Base-by-base conservation (phyloP, 2,329 filamentous ascomycete species). In the Aspergillus sergii region DNA sequence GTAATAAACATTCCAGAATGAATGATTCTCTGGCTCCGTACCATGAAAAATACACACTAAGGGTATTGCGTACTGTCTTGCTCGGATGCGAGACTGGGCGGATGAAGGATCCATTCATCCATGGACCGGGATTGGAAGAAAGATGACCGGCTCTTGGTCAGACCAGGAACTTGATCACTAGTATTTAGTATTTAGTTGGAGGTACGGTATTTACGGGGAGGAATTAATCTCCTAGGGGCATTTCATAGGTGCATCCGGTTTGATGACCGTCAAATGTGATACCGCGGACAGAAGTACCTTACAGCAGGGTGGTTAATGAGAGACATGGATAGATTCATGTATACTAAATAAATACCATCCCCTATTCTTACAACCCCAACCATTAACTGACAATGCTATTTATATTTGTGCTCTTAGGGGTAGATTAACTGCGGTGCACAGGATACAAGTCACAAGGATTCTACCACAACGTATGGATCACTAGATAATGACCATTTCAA, bases 61-160 rank as follows among this genome's bases (percentile, higher is more conserved):
- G 8, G 30, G 36, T 28, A 58, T 16, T 16, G 28, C 16, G 21
- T 46, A 21, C 11, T 11, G 14, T 39, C 19, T 26, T 28, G 26
- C 36, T 60, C 50, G 41, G 57, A 63, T 63, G 51, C 50, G 57
- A 63, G 58, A 54, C 58, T 21, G 51, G 34, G 36, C 51, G 53
- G 61, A 63, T 51, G 57, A 56, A 41, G 60, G 55, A 58, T 21
- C 60, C 56, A 50, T 62, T 39, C 16, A 19, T 41, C 16, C 43
- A 43, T 32, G 26, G 9, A 32, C 36, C 8, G 21, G 48, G 26
- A 28, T 53, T 53, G 48, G 48, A 30, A 51, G 21, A 51, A 26
- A 43, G 30, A 32, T 23, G 30, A 23, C 41, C 5, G n/a, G 6
- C 28, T 41, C 19, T 41, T 41, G 39, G 39, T 41, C 39, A 41